Base-by-base conservation (phyloP, 192 early-diverging fungal species). In the Backusella tarrabulga region DNA sequence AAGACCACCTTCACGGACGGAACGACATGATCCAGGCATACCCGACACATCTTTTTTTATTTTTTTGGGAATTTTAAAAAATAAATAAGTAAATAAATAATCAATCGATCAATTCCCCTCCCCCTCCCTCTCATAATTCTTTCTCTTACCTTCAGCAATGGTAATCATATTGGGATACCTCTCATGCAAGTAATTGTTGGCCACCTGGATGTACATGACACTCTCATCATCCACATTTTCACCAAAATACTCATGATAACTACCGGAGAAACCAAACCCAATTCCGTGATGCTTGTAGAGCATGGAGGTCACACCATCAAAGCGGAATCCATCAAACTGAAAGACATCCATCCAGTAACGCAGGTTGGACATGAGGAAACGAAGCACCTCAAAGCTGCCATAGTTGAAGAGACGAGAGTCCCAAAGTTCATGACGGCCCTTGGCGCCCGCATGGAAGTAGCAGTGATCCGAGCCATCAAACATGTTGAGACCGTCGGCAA, bases 301-400 rank as follows among this genome's bases (percentile, higher is more conserved):
- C 94, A 99, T 98, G 68, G 91, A 93, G 3, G 97, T 99, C 15
- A 99, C 97, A 66, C 97, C 97, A 85, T 99, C 97, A 76, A 99
- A 99, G 44, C 97, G 91, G 93, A 99, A 98, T 9, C 97, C 97
- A 80, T 98, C 97, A 80, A 99, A 96, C n/a, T 85, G 81, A 79
- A 90, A 99, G 80, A 93, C 91, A 42, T 93, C 90, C 79, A 99
- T 85, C 93, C 94, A 99, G 85, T 95, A 98, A 44, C 96, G 88
- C 75, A 98, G 80, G 81, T 99, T 99, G 74, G 95, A 97, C 75
- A 99, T 85, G 68, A 99, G 83, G 89, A 98, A 99, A 9, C 97
- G 93, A 75, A 95, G 83, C 4, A 94, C 93, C 82, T 99, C 97
- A 81, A 93, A 93, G 83, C 89, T 89, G 7, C 92, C 90, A 79